Evolutionary conservation across 768 basidiomycete genomes (phyloP), one percentile per base, ranked within the genome.

Genomic region (Cystobasidium ongulense): DNA sequence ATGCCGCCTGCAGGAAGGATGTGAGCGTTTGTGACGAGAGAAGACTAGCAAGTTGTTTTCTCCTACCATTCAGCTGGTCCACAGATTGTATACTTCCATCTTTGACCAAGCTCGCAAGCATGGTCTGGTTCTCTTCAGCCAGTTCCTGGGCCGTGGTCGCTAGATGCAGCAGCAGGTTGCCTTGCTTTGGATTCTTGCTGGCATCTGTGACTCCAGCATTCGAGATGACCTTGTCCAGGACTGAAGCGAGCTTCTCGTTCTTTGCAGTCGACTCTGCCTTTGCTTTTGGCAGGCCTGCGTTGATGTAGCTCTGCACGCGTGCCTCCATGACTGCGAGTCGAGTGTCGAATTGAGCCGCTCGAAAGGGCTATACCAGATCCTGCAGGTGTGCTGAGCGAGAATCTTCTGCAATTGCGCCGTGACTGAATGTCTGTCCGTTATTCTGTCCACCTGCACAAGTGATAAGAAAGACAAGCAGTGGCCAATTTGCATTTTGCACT

Each of bases 51-150:
- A 25, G 29, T 63, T 35, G 13, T 5, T 5, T 21, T 25, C 13
- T 81, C 88, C 77, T 78, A 92, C 94, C 94, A 66, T 86, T 84
- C 29, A 96, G 87, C 84, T 97, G 94, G 80, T 97, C 95, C 1
- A 87, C 85, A 38, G 85, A 87, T 82, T 88, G 90, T 73, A 98
- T 81, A 76, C 86, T 86, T 25, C 86, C 88, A 70, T 87, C 85
- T n/a, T 87, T 80, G 77, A 98, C 88, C 75, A 84, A 86, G n/a
- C 33, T 68, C 1, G 73, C 70, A n/a, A 75, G 57, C 23, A 75
- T 38, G 13, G 21, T 36, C 27, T 50, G 41, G 36, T 73, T 33
- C 21, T 72, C 57, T 18, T 61, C 52, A 25, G 23, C n/a, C 63
- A 75, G 36, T 21, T 62, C 50, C 59, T 35, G 41, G 35, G 23